These are phyloP conservation scores for Naegleria fowleri DNA, from an alignment of 208 protist species.

Conservation along the genomic window DNA sequence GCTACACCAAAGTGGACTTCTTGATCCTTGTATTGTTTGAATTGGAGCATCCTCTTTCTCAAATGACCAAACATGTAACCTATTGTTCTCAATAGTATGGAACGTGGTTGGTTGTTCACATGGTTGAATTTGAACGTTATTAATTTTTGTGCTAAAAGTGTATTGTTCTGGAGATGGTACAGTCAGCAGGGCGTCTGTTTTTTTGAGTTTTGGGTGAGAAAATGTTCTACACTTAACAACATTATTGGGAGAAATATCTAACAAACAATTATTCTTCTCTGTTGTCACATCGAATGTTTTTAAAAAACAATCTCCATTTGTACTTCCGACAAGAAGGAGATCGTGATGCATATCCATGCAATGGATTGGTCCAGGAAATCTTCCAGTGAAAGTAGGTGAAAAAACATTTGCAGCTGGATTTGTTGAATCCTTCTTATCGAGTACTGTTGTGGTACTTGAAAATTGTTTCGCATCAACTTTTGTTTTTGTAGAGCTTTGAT, in stretches of 20 bases:
- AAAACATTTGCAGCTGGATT: background rate
- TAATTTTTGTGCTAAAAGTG: constrained; percentile 14
- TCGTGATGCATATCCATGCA: background rate
- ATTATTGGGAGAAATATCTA: background rate
- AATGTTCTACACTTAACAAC: background rate
- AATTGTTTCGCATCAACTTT: background rate
- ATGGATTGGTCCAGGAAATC: background rate
- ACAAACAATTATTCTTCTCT: background rate
- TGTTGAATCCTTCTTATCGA: background rate
- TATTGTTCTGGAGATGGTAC: constrained; percentile 15
- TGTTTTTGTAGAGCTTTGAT: background rate
- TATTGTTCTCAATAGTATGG: background rate
- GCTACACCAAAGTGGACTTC: background rate
- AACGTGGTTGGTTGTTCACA: background rate
- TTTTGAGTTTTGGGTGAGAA: background rate
- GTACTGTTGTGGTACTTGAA: background rate
- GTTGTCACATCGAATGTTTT: background rate
- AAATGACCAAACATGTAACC: constrained; percentile 28
- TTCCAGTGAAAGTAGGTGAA: background rate
- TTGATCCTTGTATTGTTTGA: constrained; percentile 12
- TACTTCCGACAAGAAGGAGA: background rate
- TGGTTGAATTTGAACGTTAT: background rate
- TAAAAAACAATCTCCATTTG: background rate
- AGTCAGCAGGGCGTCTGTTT: background rate
- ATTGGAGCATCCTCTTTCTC: background rate